These are phyloP conservation scores for Cutaneotrichosporon sp. DNA, from an alignment of 1,284 basidiomycete genomes.

Conservation along the genomic window DNA sequence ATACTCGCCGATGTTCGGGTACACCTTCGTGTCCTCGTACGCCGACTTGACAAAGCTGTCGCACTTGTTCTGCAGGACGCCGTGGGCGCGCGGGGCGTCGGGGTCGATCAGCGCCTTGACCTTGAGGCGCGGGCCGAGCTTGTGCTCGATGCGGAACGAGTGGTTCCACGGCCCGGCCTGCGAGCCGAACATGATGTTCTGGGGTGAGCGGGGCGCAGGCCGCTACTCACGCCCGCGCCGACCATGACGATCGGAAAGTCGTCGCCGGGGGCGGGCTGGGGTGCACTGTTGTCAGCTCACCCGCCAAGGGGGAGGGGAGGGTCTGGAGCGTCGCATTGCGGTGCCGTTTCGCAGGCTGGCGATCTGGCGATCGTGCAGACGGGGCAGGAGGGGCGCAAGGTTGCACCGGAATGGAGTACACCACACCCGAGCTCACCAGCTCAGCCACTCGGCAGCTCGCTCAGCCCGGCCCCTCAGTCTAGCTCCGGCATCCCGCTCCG, in stretches of 20 bases:
- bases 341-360: no score
- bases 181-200: slow-evolving; percentile 90
- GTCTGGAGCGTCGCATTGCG: no score
- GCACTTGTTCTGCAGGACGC: slow-evolving; percentile 85
- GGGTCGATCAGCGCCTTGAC: slow-evolving; percentile 95
- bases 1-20: slow-evolving; percentile 85
- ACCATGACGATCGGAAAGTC: slow-evolving; percentile 89
- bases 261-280: slow-evolving; percentile 56
- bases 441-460: no score
- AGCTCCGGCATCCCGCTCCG: no score
- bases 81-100: slow-evolving; percentile 73
- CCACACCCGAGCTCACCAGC: no score
- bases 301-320: no score
- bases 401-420: no score
- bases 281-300: slow-evolving; percentile 16
- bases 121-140: slow-evolving; percentile 94
- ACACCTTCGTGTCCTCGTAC: slow-evolving; percentile 90
- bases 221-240: slow-evolving; percentile 67
- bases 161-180: slow-evolving; percentile 71
- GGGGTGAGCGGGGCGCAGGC: slow-evolving; percentile 1
- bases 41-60: slow-evolving; percentile 91
- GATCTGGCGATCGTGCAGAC: no score
- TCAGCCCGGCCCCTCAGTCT: no score
- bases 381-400: no score
- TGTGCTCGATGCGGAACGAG: slow-evolving; percentile 91